Base-by-base conservation (phyloP, 306 rosid genomes). In the Oemleria cerasiformis region DNA sequence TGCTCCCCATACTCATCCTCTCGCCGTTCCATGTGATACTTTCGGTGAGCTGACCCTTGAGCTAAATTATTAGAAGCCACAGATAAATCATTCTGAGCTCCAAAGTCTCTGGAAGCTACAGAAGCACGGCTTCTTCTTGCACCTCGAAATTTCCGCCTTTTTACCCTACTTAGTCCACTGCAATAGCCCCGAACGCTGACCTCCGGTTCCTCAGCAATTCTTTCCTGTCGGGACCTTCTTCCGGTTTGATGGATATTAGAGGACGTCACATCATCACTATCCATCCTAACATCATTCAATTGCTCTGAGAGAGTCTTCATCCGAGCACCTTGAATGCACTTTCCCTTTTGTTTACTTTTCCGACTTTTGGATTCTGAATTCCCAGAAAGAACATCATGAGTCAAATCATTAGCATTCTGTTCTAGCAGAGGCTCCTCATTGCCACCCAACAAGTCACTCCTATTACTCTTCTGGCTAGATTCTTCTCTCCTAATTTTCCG, bases 61-160 rank as follows among this genome's bases (percentile, higher is more conserved):
- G 88, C 90, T 39, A 91, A 70, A 68, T 87, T 71, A 76, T 95
- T 95, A 42, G 99, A 91, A 76, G 97, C 99, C 68, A 95, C 97
- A 41, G 99, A 95, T 82, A 88, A 45, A 75, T 90, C 96, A 80
- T 85, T 84, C 75, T 88, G 96, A 79, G 83, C 83, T 73, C 84
- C 92, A 70, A 77, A 73, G 73, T 89, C 99, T 82, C 95, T 88
- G 39, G 96, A 88, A 56, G 84, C 77, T 51, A 84, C 81, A 72
- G 84, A 73, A 76, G 77, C 88, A 57, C 88, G 85, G 65, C 84
- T 70, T 81, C 96, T 88, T 78, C 97, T 83, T 23, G 87, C 58
- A 13, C 90, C 87, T 70, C 85, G 92, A 65, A 95, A 88, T 68
- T 79, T 95, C 67, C 96, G 92, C 73, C 96, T 81, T 76, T 89